A percentile compares a stretch with the other conserved stretches of the same genome.
phyloP scores from a whole-genome alignment of 2,329 filamentous ascomycete species.

The Claviceps sp. region DNA sequence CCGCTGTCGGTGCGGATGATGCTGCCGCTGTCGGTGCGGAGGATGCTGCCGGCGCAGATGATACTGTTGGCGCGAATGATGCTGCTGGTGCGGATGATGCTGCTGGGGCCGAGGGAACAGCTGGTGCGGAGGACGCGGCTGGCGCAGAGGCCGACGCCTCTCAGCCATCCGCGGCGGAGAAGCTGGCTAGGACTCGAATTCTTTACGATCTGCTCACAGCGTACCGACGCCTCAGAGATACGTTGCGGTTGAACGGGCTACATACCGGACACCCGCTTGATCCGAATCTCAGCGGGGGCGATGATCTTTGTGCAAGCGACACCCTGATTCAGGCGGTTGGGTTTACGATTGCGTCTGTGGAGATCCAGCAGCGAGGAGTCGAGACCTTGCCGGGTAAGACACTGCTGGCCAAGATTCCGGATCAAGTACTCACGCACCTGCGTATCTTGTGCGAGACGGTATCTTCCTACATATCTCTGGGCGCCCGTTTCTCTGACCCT shows the following conservation, averaged over 20 bases:
- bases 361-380: constrained; percentile 82
- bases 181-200: constrained; percentile 12
- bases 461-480: constrained; percentile 69
- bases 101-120: too few relatives aligned
- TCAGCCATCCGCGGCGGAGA: constrained; percentile 1
- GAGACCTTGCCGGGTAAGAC: constrained; percentile 61
- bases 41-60: too few relatives aligned
- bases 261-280: constrained; percentile 23
- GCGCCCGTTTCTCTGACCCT: constrained; percentile 46
- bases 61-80: too few relatives aligned
- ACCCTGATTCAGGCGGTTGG: constrained; percentile 56
- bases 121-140: not conserved
- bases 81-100: too few relatives aligned
- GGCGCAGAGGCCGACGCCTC: constrained; percentile 2
- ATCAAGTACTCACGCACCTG: constrained; percentile 72
- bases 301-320: constrained; percentile 41
- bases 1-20: too few relatives aligned
- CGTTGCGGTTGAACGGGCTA: constrained; percentile 42
- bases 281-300: constrained; percentile 16
- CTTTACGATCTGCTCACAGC: constrained; percentile 43
- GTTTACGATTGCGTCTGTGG: constrained; percentile 73
- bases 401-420: constrained; percentile 70
- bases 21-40: too few relatives aligned
- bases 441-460: constrained; percentile 82
- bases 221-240: constrained; percentile 47